Evolutionary conservation across 1,284 basidiomycete genomes (phyloP).

Genomic region (Mycena citricolor): DNA sequence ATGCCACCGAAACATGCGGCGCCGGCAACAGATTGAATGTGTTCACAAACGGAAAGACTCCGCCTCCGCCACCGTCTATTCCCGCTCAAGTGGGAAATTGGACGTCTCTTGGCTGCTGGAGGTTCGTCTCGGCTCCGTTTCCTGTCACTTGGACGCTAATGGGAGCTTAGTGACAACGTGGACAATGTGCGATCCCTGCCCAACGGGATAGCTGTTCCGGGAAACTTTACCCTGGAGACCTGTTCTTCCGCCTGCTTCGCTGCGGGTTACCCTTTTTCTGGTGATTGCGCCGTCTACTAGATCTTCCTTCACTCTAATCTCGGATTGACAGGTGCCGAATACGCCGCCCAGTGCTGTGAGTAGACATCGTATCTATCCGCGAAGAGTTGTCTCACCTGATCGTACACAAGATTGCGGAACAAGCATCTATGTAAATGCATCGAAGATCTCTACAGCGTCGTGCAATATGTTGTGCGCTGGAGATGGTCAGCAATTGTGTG

Average conservation of each 20-base stretch:
- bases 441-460: constrained; percentile 42
- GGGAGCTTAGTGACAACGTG: constrained; percentile 46
- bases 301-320: background rate
- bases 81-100: constrained; percentile 56
- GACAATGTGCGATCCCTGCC: constrained; percentile 49
- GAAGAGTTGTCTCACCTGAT: constrained; percentile 3
- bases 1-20: constrained; percentile 59
- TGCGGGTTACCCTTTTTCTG: constrained; percentile 56
- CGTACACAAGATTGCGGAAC: constrained; percentile 51
- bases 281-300: constrained; percentile 50
- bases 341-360: constrained; percentile 45
- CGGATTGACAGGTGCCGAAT: constrained; percentile 22
- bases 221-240: constrained; percentile 53
- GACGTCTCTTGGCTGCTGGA: constrained; percentile 65
- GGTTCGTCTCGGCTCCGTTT: constrained; percentile 37
- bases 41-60: constrained; percentile 57
- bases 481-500: constrained; percentile 35
- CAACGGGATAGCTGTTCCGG: constrained; percentile 40
- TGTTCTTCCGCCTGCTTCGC: constrained; percentile 65
- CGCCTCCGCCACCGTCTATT: constrained; percentile 52
- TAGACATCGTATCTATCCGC: constrained; percentile 21
- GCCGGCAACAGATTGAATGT: constrained; percentile 59
- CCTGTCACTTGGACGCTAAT: constrained; percentile 2
- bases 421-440: constrained; percentile 46
- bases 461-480: constrained; percentile 68